Evolutionary conservation across 768 basidiomycete species (phyloP).

Genomic region (Dioszegia aurantiaca): DNA sequence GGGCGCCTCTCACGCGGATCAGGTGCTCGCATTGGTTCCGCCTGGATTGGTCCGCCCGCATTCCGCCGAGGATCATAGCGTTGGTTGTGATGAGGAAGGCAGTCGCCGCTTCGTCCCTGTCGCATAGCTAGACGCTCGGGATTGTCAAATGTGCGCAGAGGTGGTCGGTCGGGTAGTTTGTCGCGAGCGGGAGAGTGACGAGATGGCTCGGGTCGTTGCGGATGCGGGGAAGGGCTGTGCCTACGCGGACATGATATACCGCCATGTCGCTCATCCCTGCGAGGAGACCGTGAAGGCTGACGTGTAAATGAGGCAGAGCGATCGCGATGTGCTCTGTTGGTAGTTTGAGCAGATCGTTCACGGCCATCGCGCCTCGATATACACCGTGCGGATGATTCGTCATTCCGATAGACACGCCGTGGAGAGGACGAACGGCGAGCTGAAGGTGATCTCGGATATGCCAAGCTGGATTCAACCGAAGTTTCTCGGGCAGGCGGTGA

Average conservation of each 20-base stretch:
- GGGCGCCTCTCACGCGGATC: constrained; percentile 1
- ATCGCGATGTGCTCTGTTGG: neutral
- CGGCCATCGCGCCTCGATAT: too few relatives aligned
- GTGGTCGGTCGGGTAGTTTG: neutral
- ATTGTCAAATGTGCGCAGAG: constrained; percentile 4
- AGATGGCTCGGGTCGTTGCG: neutral
- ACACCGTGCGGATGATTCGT: too few relatives aligned
- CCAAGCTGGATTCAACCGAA: neutral
- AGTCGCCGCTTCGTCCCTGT: neutral
- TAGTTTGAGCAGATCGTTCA: neutral
- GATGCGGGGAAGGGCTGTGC: neutral
- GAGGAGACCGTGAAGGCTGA: neutral
- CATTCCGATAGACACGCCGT: too few relatives aligned
- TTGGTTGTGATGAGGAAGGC: neutral
- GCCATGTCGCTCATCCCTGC: neutral
- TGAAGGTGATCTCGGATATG: neutral
- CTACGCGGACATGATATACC: neutral
- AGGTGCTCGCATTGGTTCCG: constrained; percentile 7
- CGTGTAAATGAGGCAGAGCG: neutral
- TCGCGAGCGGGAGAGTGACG: too few relatives aligned
- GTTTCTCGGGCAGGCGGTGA: neutral
- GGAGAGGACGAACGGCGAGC: neutral
- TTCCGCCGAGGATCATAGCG: neutral
- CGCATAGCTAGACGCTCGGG: constrained; percentile 10
- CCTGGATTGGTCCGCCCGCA: neutral